Conservation (phyloP, 345 rosid species). For the Lepidium didymum region DNA sequence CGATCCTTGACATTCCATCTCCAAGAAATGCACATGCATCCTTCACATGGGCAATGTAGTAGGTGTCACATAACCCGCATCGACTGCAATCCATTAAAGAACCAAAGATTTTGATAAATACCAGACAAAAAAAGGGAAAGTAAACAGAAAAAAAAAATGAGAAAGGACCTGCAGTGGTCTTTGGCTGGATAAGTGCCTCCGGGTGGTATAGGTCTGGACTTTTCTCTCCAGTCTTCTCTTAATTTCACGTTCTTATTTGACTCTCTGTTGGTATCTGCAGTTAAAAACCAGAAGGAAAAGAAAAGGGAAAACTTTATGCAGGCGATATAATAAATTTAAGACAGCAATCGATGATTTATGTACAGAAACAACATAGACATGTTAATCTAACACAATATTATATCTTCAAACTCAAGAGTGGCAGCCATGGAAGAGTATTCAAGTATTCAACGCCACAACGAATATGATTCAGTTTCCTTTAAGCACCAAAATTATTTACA, state of each 20-base stretch:
- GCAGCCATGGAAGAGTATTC: neutral
- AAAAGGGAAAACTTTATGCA: neutral
- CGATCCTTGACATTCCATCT: constrained; percentile 92
- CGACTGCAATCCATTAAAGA: constrained; percentile 34
- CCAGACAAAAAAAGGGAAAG: neutral
- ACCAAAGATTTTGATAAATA: neutral
- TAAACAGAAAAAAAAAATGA: neutral
- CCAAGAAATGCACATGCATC: constrained; percentile 93
- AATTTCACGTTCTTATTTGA: constrained; percentile 46
- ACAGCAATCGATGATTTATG: neutral
- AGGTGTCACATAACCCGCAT: constrained; percentile 90
- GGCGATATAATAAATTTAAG: neutral
- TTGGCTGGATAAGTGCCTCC: constrained; percentile 94
- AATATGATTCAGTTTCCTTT: neutral
- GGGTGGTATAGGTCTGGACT: constrained; percentile 77
- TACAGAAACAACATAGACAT: neutral
- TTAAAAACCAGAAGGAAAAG: neutral
- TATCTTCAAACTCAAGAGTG: constrained; percentile 9
- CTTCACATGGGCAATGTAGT: constrained; percentile 91
- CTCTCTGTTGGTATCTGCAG: constrained; percentile 28
- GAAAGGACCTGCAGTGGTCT: constrained; percentile 83
- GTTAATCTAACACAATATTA: neutral
- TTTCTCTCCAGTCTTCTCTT: constrained; percentile 83
- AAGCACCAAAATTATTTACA: neutral
- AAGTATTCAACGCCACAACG: neutral